Evolutionary conservation across 805 yeast species (phyloP).

Genomic region (Yueomyces sinensis): DNA sequence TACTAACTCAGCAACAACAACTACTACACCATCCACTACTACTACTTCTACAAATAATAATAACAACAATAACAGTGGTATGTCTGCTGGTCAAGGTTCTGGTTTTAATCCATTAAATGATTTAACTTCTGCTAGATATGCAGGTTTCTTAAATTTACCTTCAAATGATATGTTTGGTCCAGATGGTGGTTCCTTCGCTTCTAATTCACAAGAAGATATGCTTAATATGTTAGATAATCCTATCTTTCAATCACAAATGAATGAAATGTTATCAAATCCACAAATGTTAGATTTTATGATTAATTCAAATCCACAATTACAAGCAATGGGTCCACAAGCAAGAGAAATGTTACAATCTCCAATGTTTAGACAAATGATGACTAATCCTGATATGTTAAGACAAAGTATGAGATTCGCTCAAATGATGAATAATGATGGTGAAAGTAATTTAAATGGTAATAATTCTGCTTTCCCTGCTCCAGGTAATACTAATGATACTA

Average conservation of each 20-base stretch:
- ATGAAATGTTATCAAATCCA: conserved; percentile 73
- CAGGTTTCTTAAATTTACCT: conserved; percentile 80
- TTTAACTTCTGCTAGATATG: conserved; percentile 89
- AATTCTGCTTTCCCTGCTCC: conserved; percentile 35
- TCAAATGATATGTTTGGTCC: conserved; percentile 83
- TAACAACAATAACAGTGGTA: conserved; percentile 5
- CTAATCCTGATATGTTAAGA: conserved; percentile 79
- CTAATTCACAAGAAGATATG: conserved; percentile 65
- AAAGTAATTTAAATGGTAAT: conserved; percentile 16
- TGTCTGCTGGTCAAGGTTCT: conserved; percentile 73
- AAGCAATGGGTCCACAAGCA: conserved; percentile 81
- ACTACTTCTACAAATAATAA: conserved; percentile 44
- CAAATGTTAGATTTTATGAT: conserved; percentile 77
- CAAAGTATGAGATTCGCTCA: conserved; percentile 68
- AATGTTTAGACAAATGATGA: conserved; percentile 60
- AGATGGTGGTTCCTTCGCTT: conserved; percentile 54
- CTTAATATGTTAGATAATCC: conserved; percentile 70
- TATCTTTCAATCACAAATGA: conserved; percentile 67
- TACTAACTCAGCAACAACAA: conserved; percentile 9
- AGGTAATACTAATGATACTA: conserved; percentile 23
- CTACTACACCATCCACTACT: conserved; percentile 14
- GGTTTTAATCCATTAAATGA: conserved; percentile 85
- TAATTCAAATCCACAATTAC: conserved; percentile 69
- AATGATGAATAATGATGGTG: conserved; percentile 21
- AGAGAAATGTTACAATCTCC: conserved; percentile 79